A percentile compares a stretch with the other conserved stretches of the same genome.
phyloP scores from a whole-genome alignment of 192 early-diverging fungal genomes.

The Backusella tuberculispora region DNA sequence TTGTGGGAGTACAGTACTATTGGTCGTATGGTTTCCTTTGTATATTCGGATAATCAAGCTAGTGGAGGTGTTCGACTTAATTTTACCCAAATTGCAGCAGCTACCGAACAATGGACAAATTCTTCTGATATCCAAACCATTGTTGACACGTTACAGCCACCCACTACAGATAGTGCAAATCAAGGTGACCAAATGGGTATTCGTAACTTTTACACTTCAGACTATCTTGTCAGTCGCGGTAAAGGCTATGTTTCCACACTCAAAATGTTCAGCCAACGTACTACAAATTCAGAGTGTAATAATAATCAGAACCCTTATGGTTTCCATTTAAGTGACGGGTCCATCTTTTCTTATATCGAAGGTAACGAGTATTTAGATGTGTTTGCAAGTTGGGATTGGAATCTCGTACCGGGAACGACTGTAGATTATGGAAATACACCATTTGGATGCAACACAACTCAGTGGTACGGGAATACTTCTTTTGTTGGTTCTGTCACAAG shows the following conservation, averaged over 20 bases:
- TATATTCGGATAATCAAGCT: constrained; percentile 9
- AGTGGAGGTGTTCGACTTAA: constrained; percentile 27
- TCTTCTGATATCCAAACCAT: constrained; percentile 1
- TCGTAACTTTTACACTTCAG: constrained; percentile 13
- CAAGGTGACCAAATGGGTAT: constrained; percentile 16
- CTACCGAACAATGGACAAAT: constrained; percentile 27
- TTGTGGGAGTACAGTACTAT: constrained; percentile 33
- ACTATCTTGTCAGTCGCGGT: constrained; percentile 27
- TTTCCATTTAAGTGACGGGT: constrained; percentile 37
- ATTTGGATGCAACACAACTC: constrained; percentile 27
- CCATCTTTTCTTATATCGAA: constrained; percentile 29
- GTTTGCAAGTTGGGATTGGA: constrained; percentile 38
- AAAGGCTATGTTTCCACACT: constrained; percentile 21
- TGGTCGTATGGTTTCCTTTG: constrained; percentile 34
- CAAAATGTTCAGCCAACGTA: constrained; percentile 33
- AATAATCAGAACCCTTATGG: constrained; percentile 33
- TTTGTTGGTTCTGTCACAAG: constrained; percentile 37
- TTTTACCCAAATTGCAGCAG: constrained; percentile 8
- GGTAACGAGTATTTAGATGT: constrained; percentile 38
- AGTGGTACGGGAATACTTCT: constrained; percentile 20
- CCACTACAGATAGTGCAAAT: not conserved
- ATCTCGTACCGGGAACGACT: constrained; percentile 35
- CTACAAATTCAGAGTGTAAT: constrained; percentile 31
- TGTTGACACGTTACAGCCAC: not conserved
- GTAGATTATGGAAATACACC: constrained; percentile 28